Evolutionary conservation across 148 eudicot species (phyloP).

Genomic region (Rhododendron ferrugineum): DNA sequence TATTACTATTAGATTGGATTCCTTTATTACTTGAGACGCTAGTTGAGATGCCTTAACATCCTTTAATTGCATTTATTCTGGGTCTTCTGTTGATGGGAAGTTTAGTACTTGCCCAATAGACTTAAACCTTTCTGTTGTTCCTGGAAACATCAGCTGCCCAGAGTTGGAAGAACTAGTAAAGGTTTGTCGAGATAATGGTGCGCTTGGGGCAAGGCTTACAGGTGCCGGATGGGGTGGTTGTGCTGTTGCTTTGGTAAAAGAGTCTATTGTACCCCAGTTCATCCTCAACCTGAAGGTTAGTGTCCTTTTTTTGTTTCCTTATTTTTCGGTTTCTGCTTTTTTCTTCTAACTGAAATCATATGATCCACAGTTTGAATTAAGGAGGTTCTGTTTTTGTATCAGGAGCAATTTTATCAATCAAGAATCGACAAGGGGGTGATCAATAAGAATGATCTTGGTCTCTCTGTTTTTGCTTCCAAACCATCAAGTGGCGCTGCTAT

Average conservation of each 20-base stretch:
- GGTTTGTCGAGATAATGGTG: slow-evolving; percentile 69
- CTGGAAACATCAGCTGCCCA: slow-evolving; percentile 50
- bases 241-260: slow-evolving; percentile 82
- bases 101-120: neutral
- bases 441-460: slow-evolving; percentile 59
- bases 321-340: neutral
- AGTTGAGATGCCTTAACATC: neutral
- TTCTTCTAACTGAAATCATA: neutral
- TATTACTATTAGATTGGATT: neutral
- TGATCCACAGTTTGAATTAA: neutral
- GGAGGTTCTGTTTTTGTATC: slow-evolving; percentile 4
- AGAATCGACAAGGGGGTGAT: slow-evolving; percentile 79
- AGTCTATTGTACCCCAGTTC: slow-evolving; percentile 73
- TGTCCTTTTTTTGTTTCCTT: neutral
- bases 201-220: slow-evolving; percentile 88
- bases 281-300: slow-evolving; percentile 83
- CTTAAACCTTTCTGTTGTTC: neutral
- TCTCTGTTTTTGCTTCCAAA: slow-evolving; percentile 81
- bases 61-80: neutral
- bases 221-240: slow-evolving; percentile 99
- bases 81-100: neutral
- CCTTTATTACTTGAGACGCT: neutral
- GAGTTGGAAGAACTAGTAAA: slow-evolving; percentile 91
- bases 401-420: slow-evolving; percentile 77
- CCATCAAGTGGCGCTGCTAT: slow-evolving; percentile 94